Evolutionary conservation across 225 moss, liverwort and hornwort genomes (phyloP).

Genomic region (Climacium dendroides): DNA sequence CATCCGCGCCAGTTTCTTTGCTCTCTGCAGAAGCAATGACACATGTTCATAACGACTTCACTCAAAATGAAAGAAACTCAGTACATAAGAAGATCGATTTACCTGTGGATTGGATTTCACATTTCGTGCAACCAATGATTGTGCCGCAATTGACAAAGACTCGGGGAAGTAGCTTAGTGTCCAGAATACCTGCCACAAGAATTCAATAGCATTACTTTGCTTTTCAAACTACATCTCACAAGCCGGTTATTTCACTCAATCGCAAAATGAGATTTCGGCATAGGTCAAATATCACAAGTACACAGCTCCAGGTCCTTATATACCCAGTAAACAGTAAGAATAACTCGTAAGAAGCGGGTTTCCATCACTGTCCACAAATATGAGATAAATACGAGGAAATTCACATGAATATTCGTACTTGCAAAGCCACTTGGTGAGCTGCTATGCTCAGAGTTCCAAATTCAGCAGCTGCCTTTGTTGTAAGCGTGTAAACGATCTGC

Average conservation of each 20-base stretch:
- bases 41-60: background rate
- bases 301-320: background rate
- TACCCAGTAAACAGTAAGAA: background rate
- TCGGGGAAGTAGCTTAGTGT: conserved; percentile 70
- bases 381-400: background rate
- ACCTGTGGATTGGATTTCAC: conserved; percentile 51
- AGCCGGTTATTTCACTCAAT: background rate
- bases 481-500: conserved; percentile 64
- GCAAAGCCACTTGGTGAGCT: conserved; percentile 78
- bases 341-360: background rate
- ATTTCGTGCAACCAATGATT: conserved; percentile 60
- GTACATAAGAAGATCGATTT: background rate
- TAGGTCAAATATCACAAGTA: background rate
- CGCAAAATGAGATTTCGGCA: background rate
- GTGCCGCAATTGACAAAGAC: conserved; percentile 63
- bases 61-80: background rate
- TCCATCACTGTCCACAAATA: background rate
- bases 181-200: conserved; percentile 61
- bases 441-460: conserved; percentile 57
- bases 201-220: background rate
- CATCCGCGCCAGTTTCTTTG: conserved; percentile 46
- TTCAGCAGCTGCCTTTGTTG: conserved; percentile 61
- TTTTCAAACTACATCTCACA: background rate
- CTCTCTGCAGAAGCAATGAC: conserved; percentile 40
- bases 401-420: conserved; percentile 18